Percentiles rank a stretch among this genome's conserved stretches.
These are phyloP conservation scores for Pythium periplocum DNA, from an alignment of 352 stramenopile genomes.

Conservation along the genomic window DNA sequence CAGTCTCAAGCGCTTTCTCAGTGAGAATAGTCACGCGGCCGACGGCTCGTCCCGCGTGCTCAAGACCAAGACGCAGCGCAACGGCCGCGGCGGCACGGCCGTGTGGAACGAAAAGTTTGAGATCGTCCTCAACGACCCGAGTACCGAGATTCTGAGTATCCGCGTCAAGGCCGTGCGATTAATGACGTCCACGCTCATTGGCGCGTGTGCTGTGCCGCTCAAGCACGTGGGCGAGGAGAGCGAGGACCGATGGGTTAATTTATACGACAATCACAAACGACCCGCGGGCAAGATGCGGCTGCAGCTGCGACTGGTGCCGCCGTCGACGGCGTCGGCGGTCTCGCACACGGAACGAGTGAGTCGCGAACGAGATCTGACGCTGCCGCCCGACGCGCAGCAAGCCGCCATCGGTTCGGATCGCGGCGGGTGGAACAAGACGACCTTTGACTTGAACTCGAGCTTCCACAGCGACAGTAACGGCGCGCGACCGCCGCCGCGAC, in stretches of 20 bases:
- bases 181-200: conserved; percentile 54
- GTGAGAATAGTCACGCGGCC: conserved; percentile 16
- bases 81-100: conserved; percentile 35
- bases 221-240: conserved; percentile 35
- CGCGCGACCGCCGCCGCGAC: too few species aligned
- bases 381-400: too few species aligned
- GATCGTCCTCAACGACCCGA: conserved; percentile 39
- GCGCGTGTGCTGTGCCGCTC: conserved; percentile 41
- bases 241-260: conserved; percentile 53
- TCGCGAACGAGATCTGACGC: background rate
- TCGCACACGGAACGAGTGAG: background rate
- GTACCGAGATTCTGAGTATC: conserved; percentile 53
- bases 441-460: too few species aligned
- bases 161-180: conserved; percentile 67
- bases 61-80: conserved; percentile 60
- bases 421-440: too few species aligned
- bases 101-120: conserved; percentile 83
- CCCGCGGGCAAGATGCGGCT: conserved; percentile 54
- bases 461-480: too few species aligned
- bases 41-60: conserved; percentile 31
- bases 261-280: conserved; percentile 42
- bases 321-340: background rate
- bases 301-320: conserved; percentile 46
- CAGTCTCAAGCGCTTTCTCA: conserved; percentile 30
- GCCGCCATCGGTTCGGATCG: too few species aligned